These are phyloP conservation scores for Musa balbisiana DNA, from an alignment of 202 grass and related monocot genomes.

Conservation along the genomic window DNA sequence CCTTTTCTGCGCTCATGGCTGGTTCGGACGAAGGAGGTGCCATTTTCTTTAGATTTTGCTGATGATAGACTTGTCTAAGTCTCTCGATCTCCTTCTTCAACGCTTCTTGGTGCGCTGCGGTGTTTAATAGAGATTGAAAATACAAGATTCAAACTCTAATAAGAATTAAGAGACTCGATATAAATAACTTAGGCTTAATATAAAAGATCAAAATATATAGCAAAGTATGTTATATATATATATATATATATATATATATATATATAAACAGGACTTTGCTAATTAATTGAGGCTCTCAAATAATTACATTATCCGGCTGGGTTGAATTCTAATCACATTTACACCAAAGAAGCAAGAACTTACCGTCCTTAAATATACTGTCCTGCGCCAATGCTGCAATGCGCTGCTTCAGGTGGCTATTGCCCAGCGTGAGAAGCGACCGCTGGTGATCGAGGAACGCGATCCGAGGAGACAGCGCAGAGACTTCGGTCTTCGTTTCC, in stretches of 20 bases:
- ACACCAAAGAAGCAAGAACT: neutral
- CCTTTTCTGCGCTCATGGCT: conserved; percentile 20
- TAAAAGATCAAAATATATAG: too few species aligned
- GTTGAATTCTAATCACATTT: neutral
- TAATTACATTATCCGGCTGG: too few species aligned
- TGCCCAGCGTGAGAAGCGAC: conserved; percentile 79
- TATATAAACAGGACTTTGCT: too few species aligned
- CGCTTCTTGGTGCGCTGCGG: conserved; percentile 69
- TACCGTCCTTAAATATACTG: conserved; percentile 92
- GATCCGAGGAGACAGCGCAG: conserved; percentile 67
- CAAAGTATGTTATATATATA: neutral
- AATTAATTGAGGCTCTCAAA: too few species aligned
- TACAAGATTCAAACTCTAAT: too few species aligned
- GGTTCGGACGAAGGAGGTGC: conserved; percentile 16
- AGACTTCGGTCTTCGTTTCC: conserved; percentile 59
- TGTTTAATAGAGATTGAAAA: too few species aligned
- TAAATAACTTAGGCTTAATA: too few species aligned
- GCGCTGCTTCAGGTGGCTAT: conserved; percentile 84
- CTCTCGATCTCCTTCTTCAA: conserved; percentile 79
- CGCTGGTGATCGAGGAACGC: conserved; percentile 94
- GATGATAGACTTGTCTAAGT: conserved; percentile 67
- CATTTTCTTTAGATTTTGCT: conserved; percentile 45
- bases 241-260: too few species aligned
- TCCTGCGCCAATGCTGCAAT: conserved; percentile 89
- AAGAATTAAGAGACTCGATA: too few species aligned